Conservation (phyloP, 192 early-diverging fungal genomes). For the Umbelopsis isabellina region DNA sequence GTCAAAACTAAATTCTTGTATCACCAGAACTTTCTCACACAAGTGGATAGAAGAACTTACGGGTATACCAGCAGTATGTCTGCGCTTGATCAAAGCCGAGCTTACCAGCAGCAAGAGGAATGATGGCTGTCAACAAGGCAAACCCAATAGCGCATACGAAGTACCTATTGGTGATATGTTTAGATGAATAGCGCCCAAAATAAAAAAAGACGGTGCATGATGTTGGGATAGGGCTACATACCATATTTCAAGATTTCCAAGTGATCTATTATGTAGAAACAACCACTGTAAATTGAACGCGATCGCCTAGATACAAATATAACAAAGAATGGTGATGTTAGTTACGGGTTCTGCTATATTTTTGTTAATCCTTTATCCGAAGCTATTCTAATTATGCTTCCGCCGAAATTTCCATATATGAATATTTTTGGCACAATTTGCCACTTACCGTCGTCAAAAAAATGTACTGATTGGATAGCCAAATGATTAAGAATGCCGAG, state of each 20-base stretch:
- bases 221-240: background rate
- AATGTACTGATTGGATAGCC: conserved; percentile 25
- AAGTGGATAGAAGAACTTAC: background rate
- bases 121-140: conserved; percentile 6
- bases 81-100: conserved; percentile 23
- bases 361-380: too few species aligned
- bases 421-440: too few species aligned
- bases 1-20: background rate
- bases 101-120: conserved; percentile 19
- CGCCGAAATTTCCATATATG: too few species aligned
- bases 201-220: background rate
- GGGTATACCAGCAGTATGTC: conserved; percentile 23
- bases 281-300: conserved; percentile 26
- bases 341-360: too few species aligned
- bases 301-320: conserved; percentile 4
- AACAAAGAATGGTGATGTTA: background rate
- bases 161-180: conserved; percentile 11
- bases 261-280: conserved; percentile 5
- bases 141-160: conserved; percentile 1
- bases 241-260: conserved; percentile 14
- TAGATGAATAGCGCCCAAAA: too few species aligned
- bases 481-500: conserved; percentile 22
- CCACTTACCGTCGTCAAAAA: conserved; percentile 19
- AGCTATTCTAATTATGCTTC: too few species aligned
- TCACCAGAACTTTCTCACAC: background rate